Conservation (phyloP, 2,329 filamentous ascomycete species). For the Cladosporium sp. region DNA sequence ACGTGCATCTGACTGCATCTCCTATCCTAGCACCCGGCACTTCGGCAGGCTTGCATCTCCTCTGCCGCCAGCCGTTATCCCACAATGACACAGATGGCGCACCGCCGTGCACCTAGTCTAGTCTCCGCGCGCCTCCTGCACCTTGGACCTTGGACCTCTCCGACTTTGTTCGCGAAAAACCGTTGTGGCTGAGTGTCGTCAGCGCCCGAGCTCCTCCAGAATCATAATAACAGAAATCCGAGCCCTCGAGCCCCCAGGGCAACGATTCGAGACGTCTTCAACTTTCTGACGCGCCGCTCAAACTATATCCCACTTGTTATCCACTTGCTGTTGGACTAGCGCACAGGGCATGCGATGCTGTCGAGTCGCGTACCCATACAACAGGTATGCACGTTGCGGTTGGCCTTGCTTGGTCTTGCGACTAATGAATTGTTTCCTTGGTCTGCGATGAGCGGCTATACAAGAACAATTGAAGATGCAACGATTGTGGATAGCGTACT, state of each 20-base stretch:
- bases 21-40: neutral
- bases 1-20: neutral
- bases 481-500: neutral
- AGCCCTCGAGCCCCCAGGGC: neutral
- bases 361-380: neutral
- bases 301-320: slow-evolving; percentile 9
- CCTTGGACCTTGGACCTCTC: no score
- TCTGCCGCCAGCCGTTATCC: neutral
- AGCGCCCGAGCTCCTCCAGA: neutral
- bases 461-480: neutral
- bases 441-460: neutral
- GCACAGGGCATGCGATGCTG: neutral
- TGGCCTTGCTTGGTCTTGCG: no score
- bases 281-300: slow-evolving; percentile 7
- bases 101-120: neutral
- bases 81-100: slow-evolving; percentile 5
- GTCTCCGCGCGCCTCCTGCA: neutral
- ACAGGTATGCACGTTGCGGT: no score
- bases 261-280: slow-evolving; percentile 17
- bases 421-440: neutral
- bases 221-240: neutral
- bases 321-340: neutral
- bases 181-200: slow-evolving; percentile 13
- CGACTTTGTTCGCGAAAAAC: neutral
- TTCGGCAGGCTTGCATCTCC: neutral